Conservation (phyloP, 345 rosid genomes). For the Euphorbia tirucalli region DNA sequence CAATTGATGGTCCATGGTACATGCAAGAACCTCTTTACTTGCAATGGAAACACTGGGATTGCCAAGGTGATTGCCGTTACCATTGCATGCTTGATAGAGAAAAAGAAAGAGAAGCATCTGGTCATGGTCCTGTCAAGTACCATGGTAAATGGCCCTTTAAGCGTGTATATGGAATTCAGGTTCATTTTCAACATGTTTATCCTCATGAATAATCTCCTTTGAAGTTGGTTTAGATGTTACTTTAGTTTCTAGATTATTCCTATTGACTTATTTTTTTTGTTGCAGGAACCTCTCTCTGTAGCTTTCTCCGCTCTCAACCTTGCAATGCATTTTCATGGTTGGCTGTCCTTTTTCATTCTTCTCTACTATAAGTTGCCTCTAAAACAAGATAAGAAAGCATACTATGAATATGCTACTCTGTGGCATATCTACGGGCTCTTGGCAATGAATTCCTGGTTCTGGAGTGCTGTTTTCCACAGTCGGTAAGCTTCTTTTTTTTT, state of each 20-base stretch:
- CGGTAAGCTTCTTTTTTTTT: conserved; percentile 42
- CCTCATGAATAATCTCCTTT: not conserved
- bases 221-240: not conserved
- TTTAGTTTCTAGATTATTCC: not conserved
- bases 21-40: conserved; percentile 83
- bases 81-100: conserved; percentile 84
- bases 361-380: conserved; percentile 73
- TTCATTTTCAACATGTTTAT: conserved; percentile 11
- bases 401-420: conserved; percentile 65
- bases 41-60: conserved; percentile 86
- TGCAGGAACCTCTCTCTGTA: conserved; percentile 83
- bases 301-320: conserved; percentile 77
- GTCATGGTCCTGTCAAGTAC: conserved; percentile 71
- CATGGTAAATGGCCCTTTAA: conserved; percentile 88
- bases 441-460: conserved; percentile 80
- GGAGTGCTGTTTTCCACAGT: conserved; percentile 83
- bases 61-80: conserved; percentile 60
- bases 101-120: conserved; percentile 60
- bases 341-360: conserved; percentile 85
- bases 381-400: conserved; percentile 58
- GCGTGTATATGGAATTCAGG: conserved; percentile 83
- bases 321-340: conserved; percentile 78
- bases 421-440: conserved; percentile 72
- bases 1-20: conserved; percentile 73
- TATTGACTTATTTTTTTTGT: conserved; percentile 11